Evolutionary conservation across 805 yeast species (phyloP), one percentile per base, ranked within the genome.

Genomic region (Candida dajiaensis): DNA sequence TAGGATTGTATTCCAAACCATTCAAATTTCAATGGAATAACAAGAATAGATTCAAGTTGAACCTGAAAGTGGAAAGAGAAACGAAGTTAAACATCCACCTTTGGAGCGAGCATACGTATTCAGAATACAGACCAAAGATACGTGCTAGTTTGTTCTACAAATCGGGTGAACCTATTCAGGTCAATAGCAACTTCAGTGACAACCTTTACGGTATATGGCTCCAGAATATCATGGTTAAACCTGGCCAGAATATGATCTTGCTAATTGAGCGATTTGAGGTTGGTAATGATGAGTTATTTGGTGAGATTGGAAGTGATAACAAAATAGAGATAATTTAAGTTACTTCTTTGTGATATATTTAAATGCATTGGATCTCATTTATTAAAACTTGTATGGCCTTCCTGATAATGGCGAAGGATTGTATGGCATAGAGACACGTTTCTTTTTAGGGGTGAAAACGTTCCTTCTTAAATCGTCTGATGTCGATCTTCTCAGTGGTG

Each of bases 231-330:
- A 13, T 5, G 0, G 44, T 59, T 2, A 22, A 20, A 2, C 39
- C 66, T 4, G 56, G 56, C 0, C 48, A 45, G 2, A 71, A 66
- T 0, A 51, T 73, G 45, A 61, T 73, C 4, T 48, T 76, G 9
- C 55, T 76, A 20, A 59, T 74, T n/a, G 81, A 76, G 51, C 54
- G 81, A 36, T 72, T 76, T 47, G 81, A 76, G 49, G 53, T 58
- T 6, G 81, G 81, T 0, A 43, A 50, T 5, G 81, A 77, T 7
- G 51, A 50, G 3, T 54, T 71, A 20, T 49, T 62, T 8, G 65
- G 75, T 1, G 67, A 66, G 15, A 57, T 72, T 29, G 81, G 78
- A 4, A 55, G 67, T 23, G 54, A 57, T 41, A 38, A 20, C 13
- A 53, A 46, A 26, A 29, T 59, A 5, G 53, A 56, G 20, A 26